These are phyloP conservation scores for Psilocybe tampanensis DNA, from an alignment of 768 basidiomycete genomes.

Conservation along the genomic window DNA sequence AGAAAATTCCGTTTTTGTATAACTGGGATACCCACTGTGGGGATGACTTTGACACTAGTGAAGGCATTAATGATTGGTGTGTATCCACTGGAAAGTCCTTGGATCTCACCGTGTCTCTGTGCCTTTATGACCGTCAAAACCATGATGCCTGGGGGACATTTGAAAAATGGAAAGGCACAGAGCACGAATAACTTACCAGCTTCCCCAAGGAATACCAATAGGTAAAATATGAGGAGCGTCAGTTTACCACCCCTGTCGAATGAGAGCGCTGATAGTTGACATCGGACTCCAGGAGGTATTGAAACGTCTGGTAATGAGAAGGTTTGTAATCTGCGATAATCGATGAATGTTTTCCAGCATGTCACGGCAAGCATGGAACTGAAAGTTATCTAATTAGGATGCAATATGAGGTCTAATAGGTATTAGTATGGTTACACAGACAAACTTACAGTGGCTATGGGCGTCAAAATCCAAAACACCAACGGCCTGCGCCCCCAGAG, in stretches of 20 bases:
- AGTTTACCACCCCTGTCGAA: neutral
- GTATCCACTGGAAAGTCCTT: no score
- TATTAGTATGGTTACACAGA: neutral
- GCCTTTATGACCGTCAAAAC: constrained; percentile 3
- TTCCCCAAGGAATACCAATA: neutral
- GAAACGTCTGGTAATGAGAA: neutral
- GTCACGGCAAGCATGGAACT: neutral
- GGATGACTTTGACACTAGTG: neutral
- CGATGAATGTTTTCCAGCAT: constrained; percentile 1
- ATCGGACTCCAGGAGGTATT: neutral
- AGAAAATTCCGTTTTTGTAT: constrained; percentile 6
- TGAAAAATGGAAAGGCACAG: neutral
- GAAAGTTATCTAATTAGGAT: neutral
- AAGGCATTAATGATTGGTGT: no score
- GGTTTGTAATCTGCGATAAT: neutral
- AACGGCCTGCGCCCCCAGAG: constrained; percentile 2
- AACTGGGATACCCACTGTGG: constrained; percentile 1
- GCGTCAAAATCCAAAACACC: constrained; percentile 4
- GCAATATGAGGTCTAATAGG: neutral
- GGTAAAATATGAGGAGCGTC: neutral
- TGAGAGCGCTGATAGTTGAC: neutral
- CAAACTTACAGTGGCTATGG: neutral
- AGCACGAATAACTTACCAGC: neutral
- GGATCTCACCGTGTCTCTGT: neutral
- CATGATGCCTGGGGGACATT: neutral